These are phyloP conservation scores for Pestalotiopsis sp. DNA, from an alignment of 2,329 filamentous ascomycete species.

Conservation along the genomic window DNA sequence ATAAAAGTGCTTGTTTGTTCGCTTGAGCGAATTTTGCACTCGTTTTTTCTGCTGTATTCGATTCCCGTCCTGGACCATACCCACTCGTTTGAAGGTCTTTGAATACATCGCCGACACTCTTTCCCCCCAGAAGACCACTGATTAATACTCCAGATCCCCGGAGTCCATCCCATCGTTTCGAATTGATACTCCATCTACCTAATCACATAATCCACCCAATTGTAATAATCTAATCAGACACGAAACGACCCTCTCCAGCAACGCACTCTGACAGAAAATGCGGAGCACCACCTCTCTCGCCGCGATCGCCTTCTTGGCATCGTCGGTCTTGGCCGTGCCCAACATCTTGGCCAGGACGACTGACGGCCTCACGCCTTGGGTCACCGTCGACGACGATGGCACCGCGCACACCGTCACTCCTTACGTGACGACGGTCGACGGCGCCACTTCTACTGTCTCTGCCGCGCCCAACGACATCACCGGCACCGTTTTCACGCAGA, in stretches of 20 bases:
- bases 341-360: slow-evolving; percentile 23
- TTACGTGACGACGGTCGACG: slow-evolving; percentile 46
- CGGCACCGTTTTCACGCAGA: slow-evolving; percentile 37
- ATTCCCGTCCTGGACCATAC: not conserved
- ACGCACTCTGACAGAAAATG: slow-evolving; percentile 25
- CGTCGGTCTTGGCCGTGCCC: slow-evolving; percentile 26
- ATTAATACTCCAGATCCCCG: not conserved
- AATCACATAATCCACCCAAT: not conserved
- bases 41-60: not conserved
- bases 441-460: slow-evolving; percentile 43
- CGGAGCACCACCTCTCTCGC: slow-evolving; percentile 20
- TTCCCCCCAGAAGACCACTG: not conserved
- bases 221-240: not conserved
- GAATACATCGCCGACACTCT: not conserved
- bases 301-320: slow-evolving; percentile 25
- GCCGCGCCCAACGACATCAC: slow-evolving; percentile 44
- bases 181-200: not conserved
- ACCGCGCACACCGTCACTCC: slow-evolving; percentile 53
- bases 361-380: slow-evolving; percentile 50
- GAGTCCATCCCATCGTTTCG: not conserved
- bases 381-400: slow-evolving; percentile 51
- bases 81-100: not conserved
- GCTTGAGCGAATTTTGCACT: not conserved
- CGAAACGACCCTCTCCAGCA: not conserved
- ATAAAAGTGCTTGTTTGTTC: not conserved